A percentile compares a stretch with the other conserved stretches of the same genome.
These are phyloP conservation scores for Aspergillus eucalypticola DNA, from an alignment of 2,329 filamentous ascomycete species.

Conservation along the genomic window DNA sequence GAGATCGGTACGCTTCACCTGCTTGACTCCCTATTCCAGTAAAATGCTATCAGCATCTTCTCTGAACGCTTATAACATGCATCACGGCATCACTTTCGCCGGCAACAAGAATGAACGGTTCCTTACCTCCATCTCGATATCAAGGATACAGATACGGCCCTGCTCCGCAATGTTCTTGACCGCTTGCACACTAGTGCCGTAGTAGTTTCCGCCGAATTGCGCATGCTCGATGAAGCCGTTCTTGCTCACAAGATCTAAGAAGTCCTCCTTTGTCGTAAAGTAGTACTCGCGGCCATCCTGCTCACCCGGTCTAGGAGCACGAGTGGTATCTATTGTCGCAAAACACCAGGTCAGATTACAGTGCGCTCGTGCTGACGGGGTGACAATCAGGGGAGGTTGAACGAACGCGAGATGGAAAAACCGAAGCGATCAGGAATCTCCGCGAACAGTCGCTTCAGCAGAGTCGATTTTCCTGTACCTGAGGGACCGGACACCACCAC, in stretches of 20 bases:
- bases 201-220: conserved; percentile 79
- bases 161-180: conserved; percentile 73
- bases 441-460: conserved; percentile 45
- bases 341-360: neutral
- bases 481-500: conserved; percentile 46
- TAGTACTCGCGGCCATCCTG: conserved; percentile 77
- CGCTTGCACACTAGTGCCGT: conserved; percentile 79
- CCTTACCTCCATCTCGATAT: conserved; percentile 90
- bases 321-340: conserved; percentile 69
- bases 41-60: conserved; percentile 4
- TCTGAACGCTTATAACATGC: neutral
- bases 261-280: conserved; percentile 68
- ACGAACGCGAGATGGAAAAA: conserved; percentile 44
- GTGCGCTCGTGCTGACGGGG: no score
- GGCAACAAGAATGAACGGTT: neutral
- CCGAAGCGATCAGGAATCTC: conserved; percentile 46
- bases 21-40: conserved; percentile 72
- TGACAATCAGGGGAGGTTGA: neutral
- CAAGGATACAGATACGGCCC: conserved; percentile 76
- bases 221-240: conserved; percentile 85
- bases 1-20: conserved; percentile 75
- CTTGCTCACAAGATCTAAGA: conserved; percentile 66
- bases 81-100: neutral
- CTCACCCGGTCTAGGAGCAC: conserved; percentile 73
- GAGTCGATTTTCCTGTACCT: conserved; percentile 46